Evolutionary conservation across 352 stramenopile species (phyloP), one percentile per base, ranked within the genome.

Genomic region (Blastocystis sp.): DNA sequence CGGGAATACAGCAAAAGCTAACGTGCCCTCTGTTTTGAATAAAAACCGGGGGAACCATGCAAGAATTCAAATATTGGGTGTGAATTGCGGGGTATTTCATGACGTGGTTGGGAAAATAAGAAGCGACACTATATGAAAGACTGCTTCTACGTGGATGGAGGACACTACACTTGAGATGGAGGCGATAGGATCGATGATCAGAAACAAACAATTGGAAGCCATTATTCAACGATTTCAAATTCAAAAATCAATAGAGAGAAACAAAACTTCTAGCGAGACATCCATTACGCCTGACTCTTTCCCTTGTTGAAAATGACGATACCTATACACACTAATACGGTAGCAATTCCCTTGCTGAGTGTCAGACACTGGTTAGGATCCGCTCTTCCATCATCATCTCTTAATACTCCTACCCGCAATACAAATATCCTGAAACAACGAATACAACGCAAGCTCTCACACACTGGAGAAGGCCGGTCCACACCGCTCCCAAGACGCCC

Each of bases 351-450:
- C 48, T 76, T 76, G 48, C 64, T 76, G 6, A 16, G 21, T 11
- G 64, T 76, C 9, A 76, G n/a, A 44, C 64, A 76, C 48, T 76
- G 64, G 38, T 76, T 76, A 0, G 38, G 40, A 76, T 76, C 64
- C 38, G 27, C 29, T 57, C 64, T 76, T 54, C 11, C n/a, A 44
- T 38, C 32, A 21, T 34, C 6, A n/a, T 38, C 64, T 32, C 64
- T 27, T 44, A 9, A 4, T 18, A 38, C 29, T 14, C 27, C 7
- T 57, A 76, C 64, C 8, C 18, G 64, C 64, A 76, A 27, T 59
- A 76, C 18, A 76, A 36, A 34, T 76, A 76, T 2, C 64, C n/a
- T 11, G 64, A 76, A 4, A 51, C 24, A 7, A 76, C 21, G 48
- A 76, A 76, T n/a, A 76, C 64, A 56, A 76, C 42, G 32, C 64